Percentiles rank a stretch among this genome's conserved stretches.
These are phyloP conservation scores for Amanita thiersii DNA, from an alignment of 768 basidiomycete genomes.

Conservation along the genomic window DNA sequence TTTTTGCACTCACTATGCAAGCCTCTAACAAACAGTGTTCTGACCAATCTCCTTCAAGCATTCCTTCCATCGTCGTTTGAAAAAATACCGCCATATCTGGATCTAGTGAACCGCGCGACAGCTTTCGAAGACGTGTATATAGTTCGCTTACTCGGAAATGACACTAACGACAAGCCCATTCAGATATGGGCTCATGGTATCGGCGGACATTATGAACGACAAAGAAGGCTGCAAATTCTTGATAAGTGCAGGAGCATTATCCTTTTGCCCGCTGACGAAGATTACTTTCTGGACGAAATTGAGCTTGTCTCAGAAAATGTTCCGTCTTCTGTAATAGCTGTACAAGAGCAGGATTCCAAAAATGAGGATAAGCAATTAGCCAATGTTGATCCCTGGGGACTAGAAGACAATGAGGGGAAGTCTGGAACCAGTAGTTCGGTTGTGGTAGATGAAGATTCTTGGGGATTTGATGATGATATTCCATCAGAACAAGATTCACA, in stretches of 20 bases:
- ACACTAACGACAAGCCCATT: constrained; percentile 42
- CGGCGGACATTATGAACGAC: constrained; percentile 70
- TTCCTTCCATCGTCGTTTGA: constrained; percentile 61
- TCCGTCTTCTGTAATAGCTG: constrained; percentile 21
- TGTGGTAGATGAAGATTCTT: constrained; percentile 32
- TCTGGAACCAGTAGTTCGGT: constrained; percentile 14
- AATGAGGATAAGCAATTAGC: constrained; percentile 6
- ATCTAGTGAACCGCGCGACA: constrained; percentile 47
- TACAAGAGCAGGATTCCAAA: constrained; percentile 18
- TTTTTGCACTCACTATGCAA: constrained; percentile 56
- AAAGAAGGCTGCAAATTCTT: constrained; percentile 58
- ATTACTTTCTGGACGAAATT: constrained; percentile 34
- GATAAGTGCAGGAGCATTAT: constrained; percentile 53
- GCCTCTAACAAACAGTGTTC: constrained; percentile 49
- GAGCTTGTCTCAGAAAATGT: constrained; percentile 23
- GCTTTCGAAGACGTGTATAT: constrained; percentile 57
- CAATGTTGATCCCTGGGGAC: constrained; percentile 24
- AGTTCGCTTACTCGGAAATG: constrained; percentile 39
- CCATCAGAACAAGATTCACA: constrained; percentile 17
- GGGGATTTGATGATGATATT: constrained; percentile 48
- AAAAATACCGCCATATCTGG: constrained; percentile 53
- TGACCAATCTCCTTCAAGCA: constrained; percentile 60
- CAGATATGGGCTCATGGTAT: constrained; percentile 63
- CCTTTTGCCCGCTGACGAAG: constrained; percentile 28
- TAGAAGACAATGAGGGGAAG: constrained; percentile 25